Evolutionary conservation across 2,329 filamentous ascomycete genomes (phyloP), one percentile per base, ranked within the genome.

Genomic region (Trichophyton rubrum): DNA sequence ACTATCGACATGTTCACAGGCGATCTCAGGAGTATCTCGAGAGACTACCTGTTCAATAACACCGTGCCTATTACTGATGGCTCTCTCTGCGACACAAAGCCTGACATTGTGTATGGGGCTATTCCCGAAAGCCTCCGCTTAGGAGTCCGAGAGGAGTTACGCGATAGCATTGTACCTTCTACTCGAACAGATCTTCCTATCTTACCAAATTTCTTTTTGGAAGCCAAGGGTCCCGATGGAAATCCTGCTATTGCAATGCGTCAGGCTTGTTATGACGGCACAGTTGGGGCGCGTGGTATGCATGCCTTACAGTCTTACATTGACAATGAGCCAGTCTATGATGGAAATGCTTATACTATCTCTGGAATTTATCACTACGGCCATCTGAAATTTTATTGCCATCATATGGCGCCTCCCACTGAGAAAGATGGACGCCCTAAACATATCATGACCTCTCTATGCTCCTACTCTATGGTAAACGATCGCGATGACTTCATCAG

Each of bases 171-270:
- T 55, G 62, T 71, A 22, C 69, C 69, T 59, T 71, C 66, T 33
- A 70, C 64, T 17, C 65, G 69, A 30, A 27, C 56, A 8, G 64
- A 68, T 56, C 67, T 66, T 61, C 73, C 72, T 0, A 61, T 73
- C 4, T 68, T 64, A 33, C 74, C 74, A 3, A 77, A 78, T 64
- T 74, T 77, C 61, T 78, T 78, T 61, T n/a, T 78, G 0, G 72
- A 72, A 58, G 71, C 65, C 0, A 78, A 78, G 62, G 72, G 71
- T 0, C 73, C 70, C 7, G 60, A 71, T 58, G 71, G 71, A 3
- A 66, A 61, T 47, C 9, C 58, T 4, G 68, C 60, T 5, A 71
- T 73, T 5, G 72, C 69, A 8, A 65, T 13, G 47, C 67, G 69
- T 24, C 74, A 77, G 62, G 74, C 71, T 59, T 67, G 67, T 56